Evolutionary conservation across 768 basidiomycete species (phyloP), one percentile per base, ranked within the genome.

Genomic region (Asterophora parasitica): DNA sequence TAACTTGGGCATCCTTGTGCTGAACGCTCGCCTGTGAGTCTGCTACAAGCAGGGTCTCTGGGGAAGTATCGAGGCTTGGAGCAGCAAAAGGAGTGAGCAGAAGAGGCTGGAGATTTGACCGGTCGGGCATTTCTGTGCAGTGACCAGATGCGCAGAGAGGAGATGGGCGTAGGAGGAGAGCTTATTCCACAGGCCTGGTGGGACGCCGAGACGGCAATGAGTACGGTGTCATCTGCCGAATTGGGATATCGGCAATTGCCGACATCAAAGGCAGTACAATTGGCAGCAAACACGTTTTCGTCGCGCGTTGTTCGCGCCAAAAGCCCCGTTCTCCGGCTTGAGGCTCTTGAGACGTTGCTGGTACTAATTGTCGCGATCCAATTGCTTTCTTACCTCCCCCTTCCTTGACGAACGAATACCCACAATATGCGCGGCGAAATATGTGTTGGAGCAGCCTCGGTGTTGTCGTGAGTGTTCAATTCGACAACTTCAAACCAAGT

Each of bases 371-470:
- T 51, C 16, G 32, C 27, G 44, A 43, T 35, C 36, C 47, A 57
- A 48, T 50, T 55, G 43, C 46, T 36, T 56, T 48, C 47, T 56
- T 38, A 56, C 61, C 46, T 52, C 50, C 54, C 33, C 56, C 50
- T 54, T 49, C 46, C 47, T 44, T 20, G 2, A 40, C 23, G 38
- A 23, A 40, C 8, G 15, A 26, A 16, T 50, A 55, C 56, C 32
- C 52, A 44, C 36, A 37, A 53, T 49, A 81, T 90, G 80, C 83
- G 76, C 49, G 88, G 88, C 26, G 87, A 89, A 76, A 56, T 86
- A 51, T 90, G 85, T 64, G 77, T 91, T 36, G 81, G 83, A 47
- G 65, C 79, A 54, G 87, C 83, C 42, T 79, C 88, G 41, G 56
- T 88, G 48, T 70, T 91, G 44, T 82, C 88, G 88, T 87, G 23